Evolutionary conservation across 345 rosid species (phyloP).

Genomic region (Psidium friedrichsthalianum): DNA sequence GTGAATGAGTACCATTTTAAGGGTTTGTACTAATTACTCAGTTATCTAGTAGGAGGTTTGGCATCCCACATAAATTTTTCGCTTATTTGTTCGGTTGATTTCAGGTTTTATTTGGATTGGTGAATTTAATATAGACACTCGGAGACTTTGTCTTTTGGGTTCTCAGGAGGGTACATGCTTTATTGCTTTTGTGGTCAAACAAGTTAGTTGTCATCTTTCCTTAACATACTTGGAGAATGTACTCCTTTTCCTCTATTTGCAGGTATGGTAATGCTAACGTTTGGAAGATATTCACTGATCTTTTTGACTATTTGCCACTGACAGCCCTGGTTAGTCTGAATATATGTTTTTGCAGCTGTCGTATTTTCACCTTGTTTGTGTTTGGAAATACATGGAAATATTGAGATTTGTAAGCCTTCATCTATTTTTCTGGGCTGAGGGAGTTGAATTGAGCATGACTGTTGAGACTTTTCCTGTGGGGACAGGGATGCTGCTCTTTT

Average conservation of each 20-base stretch:
- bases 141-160: not conserved
- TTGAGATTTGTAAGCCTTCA: not conserved
- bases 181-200: not conserved
- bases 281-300: constrained; percentile 92
- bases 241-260: constrained; percentile 5
- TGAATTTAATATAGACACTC: not conserved
- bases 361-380: not conserved
- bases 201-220: not conserved
- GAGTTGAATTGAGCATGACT: not conserved
- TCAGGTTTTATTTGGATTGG: not conserved
- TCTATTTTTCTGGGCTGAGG: not conserved
- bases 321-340: constrained; percentile 68
- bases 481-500: not conserved
- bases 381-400: not conserved
- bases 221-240: not conserved
- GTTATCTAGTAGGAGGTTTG: not conserved
- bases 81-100: not conserved
- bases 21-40: not conserved
- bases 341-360: not conserved
- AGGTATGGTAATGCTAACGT: constrained; percentile 96
- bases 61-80: not conserved
- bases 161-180: not conserved
- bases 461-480: not conserved
- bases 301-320: constrained; percentile 90
- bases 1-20: not conserved